phyloP scores from a whole-genome alignment of 306 rosid genomes.

The Prunus salicina region DNA sequence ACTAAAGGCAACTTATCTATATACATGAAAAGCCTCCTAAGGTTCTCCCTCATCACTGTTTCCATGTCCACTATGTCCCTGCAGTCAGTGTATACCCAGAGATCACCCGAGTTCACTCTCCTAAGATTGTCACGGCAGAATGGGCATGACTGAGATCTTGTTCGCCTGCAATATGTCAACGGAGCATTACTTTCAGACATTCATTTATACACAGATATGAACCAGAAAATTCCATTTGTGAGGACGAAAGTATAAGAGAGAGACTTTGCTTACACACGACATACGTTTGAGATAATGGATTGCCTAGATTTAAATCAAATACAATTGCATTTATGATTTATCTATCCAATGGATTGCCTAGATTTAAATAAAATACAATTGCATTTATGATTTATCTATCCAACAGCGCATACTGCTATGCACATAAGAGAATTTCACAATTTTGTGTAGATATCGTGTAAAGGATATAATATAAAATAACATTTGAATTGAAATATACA shows the following conservation, averaged over 20 bases:
- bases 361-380: neutral
- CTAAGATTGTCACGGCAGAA: slow-evolving; percentile 89
- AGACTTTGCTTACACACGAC: neutral
- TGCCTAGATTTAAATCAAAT: neutral
- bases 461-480: neutral
- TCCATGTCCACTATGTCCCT: slow-evolving; percentile 74
- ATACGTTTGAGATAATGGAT: neutral
- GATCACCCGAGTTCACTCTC: slow-evolving; percentile 90
- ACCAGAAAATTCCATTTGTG: neutral
- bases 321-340: neutral
- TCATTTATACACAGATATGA: neutral
- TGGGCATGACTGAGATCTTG: slow-evolving; percentile 90
- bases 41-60: slow-evolving; percentile 80
- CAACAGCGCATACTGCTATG: neutral
- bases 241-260: neutral
- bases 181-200: slow-evolving; percentile 10
- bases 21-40: slow-evolving; percentile 78
- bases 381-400: neutral
- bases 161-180: slow-evolving; percentile 55
- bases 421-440: neutral
- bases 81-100: slow-evolving; percentile 79
- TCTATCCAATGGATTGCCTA: neutral
- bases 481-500: neutral
- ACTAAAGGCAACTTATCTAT: slow-evolving; percentile 83
- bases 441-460: neutral